These are phyloP conservation scores for Chlamydomonas sp. DNA, from an alignment of 139 green algal genomes.

Conservation along the genomic window DNA sequence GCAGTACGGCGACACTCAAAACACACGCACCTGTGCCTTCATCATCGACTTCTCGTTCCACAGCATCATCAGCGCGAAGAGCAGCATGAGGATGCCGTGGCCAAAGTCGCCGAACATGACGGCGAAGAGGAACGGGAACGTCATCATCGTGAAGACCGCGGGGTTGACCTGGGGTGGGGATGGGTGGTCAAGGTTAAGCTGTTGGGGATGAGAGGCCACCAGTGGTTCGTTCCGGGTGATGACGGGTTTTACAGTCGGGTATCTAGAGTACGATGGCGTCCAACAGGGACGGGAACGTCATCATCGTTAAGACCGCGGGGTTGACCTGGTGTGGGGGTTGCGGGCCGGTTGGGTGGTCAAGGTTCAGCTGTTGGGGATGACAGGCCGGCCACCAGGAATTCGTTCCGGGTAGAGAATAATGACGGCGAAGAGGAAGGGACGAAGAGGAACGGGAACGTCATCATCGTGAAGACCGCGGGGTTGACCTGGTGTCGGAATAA, in stretches of 20 bases:
- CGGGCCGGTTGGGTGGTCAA: no score
- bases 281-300: slow-evolving; percentile 99
- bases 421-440: no score
- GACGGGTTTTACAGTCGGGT: no score
- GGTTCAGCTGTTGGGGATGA: no score
- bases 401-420: no score
- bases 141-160: slow-evolving; percentile 90
- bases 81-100: slow-evolving; percentile 85
- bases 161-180: slow-evolving; percentile 67
- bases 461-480: slow-evolving; percentile 89
- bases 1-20: not conserved
- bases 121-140: slow-evolving; percentile 98
- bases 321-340: slow-evolving; percentile 60
- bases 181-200: no score
- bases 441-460: slow-evolving; percentile 99
- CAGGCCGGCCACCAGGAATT: no score
- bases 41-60: slow-evolving; percentile 70
- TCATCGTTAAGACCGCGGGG: slow-evolving; percentile 89
- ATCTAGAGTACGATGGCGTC: no score
- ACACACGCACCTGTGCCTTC: slow-evolving; percentile 16
- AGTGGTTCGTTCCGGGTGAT: no score
- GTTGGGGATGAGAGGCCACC: no score
- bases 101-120: slow-evolving; percentile 99
- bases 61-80: slow-evolving; percentile 68
- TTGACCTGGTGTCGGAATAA: slow-evolving; percentile 56